Evolutionary conservation across 805 yeast genomes (phyloP).

Genomic region (Metschnikowia amazonensis): DNA sequence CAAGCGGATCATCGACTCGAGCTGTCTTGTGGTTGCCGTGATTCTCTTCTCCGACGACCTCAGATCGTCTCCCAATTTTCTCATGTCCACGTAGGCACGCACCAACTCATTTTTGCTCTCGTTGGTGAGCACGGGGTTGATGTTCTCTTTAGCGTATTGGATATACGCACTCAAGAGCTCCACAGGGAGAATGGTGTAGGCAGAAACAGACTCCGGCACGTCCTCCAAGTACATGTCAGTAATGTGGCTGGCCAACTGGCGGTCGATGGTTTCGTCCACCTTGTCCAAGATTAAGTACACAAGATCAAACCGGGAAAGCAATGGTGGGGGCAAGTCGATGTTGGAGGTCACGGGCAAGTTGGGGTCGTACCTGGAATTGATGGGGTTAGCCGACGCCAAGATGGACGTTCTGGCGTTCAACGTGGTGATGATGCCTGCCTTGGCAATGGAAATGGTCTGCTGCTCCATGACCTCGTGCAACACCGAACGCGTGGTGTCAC

Average conservation of each 20-base stretch:
- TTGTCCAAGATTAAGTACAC: constrained; percentile 90
- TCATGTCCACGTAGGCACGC: constrained; percentile 84
- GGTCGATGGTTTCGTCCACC: constrained; percentile 81
- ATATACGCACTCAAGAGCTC: constrained; percentile 86
- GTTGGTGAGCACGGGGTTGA: constrained; percentile 72
- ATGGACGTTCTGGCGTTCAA: constrained; percentile 94
- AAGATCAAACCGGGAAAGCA: constrained; percentile 89
- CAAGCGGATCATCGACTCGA: constrained; percentile 92
- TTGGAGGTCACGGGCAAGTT: constrained; percentile 89
- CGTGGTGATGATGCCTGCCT: constrained; percentile 97
- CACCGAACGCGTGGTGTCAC: constrained; percentile 89
- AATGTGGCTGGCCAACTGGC: constrained; percentile 84
- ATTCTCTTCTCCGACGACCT: constrained; percentile 83
- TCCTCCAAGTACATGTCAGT: constrained; percentile 92
- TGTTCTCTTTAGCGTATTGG: constrained; percentile 87
- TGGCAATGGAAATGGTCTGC: constrained; percentile 96
- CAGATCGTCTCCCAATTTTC: constrained; percentile 89
- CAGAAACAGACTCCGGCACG: constrained; percentile 65
- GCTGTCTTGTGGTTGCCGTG: constrained; percentile 96
- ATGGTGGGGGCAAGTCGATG: constrained; percentile 95
- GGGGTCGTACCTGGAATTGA: constrained; percentile 94
- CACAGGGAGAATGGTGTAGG: constrained; percentile 70
- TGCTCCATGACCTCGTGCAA: constrained; percentile 99
- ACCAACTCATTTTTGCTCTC: constrained; percentile 85
- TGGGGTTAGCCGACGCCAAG: constrained; percentile 95